phyloP scores from a whole-genome alignment of 768 basidiomycete genomes.

The Russula compacta region DNA sequence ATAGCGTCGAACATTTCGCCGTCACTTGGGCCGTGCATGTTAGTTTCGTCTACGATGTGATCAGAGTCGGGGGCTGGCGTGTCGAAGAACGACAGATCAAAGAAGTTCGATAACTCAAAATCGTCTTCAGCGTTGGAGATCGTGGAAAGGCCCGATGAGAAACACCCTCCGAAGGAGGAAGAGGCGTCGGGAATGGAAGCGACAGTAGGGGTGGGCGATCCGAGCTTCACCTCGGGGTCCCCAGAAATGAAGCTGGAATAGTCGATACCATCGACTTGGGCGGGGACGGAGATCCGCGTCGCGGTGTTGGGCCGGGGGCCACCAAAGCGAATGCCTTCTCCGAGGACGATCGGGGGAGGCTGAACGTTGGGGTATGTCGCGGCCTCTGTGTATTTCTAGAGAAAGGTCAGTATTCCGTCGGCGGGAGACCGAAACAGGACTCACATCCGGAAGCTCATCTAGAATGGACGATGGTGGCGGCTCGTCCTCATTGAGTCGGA shows the following conservation, averaged over 20 bases:
- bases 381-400: conserved; percentile 10
- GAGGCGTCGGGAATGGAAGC: not conserved
- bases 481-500: not conserved
- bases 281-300: not conserved
- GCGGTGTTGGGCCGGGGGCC: not conserved
- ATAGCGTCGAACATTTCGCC: not conserved
- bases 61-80: not conserved
- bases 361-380: not conserved
- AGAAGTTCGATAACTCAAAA: not conserved
- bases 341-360: not conserved
- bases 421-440: not conserved
- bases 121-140: not conserved
- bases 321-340: not conserved
- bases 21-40: not conserved
- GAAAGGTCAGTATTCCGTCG: not conserved
- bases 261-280: not conserved
- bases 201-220: not conserved
- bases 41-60: not conserved
- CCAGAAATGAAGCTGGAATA: conserved; percentile 7
- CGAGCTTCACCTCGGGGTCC: conserved; percentile 9
- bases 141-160: not conserved
- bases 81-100: not conserved
- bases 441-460: not conserved
- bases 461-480: not conserved
- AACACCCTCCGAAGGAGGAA: not conserved